phyloP scores from a whole-genome alignment of 83 land plant genomes.

The Picea abies region DNA sequence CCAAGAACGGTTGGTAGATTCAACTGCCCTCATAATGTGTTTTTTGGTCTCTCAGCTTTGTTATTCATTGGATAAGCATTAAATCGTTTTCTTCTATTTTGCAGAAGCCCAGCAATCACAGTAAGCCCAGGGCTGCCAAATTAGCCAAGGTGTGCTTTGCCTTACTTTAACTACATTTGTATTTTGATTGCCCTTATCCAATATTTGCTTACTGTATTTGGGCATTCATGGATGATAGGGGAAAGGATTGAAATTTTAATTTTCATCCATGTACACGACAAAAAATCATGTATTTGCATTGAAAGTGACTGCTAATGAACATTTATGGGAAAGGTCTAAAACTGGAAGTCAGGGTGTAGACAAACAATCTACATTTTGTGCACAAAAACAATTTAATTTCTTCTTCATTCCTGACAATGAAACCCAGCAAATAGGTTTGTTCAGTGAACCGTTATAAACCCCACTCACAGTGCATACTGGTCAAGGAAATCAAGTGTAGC shows the following conservation, averaged over 20 bases:
- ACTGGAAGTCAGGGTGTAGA: not conserved
- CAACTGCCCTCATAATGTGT: not conserved
- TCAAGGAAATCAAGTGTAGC: no score
- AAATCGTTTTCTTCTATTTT: not conserved
- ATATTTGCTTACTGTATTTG: not conserved
- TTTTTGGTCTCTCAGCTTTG: not conserved
- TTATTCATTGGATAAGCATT: not conserved
- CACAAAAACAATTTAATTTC: not conserved
- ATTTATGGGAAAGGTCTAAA: not conserved
- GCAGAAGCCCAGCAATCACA: constrained; percentile 5
- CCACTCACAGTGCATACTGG: no score
- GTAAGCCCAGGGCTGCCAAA: not conserved
- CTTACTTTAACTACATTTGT: not conserved
- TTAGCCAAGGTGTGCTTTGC: not conserved
- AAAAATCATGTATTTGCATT: not conserved
- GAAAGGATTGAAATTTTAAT: no score
- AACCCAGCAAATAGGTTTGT: not conserved
- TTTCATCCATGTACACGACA: no score
- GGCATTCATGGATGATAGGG: no score
- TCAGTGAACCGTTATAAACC: no score
- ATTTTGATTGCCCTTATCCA: not conserved
- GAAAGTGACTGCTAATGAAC: not conserved
- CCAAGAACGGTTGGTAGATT: not conserved
- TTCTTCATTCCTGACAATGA: no score
- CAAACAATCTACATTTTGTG: not conserved